Evolutionary conservation across 2,329 filamentous ascomycete species (phyloP).

Genomic region (Fusarium lyarnte): DNA sequence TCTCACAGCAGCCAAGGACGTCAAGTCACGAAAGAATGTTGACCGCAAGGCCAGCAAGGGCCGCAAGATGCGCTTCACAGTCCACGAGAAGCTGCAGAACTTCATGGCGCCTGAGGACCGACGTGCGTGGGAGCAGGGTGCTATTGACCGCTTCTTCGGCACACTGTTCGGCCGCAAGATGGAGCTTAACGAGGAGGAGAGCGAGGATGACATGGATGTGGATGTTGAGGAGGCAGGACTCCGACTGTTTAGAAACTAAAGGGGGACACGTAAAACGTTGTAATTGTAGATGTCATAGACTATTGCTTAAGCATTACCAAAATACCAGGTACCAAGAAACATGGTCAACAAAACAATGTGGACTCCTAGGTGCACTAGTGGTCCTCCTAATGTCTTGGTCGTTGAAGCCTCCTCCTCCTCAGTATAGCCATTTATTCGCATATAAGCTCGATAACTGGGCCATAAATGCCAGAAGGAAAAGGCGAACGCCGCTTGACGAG

Average conservation of each 20-base stretch:
- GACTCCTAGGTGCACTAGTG: constrained; percentile 55
- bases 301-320: constrained; percentile 20
- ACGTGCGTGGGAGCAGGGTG: constrained; percentile 79
- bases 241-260: constrained; percentile 60
- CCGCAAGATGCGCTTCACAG: constrained; percentile 90
- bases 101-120: constrained; percentile 95
- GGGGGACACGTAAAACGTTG: constrained; percentile 10
- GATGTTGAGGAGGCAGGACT: constrained; percentile 64
- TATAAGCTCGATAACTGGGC: constrained; percentile 56
- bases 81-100: constrained; percentile 97
- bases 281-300: constrained; percentile 20
- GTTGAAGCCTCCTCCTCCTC: constrained; percentile 16
- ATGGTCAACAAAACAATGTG: constrained; percentile 52
- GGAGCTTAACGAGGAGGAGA: constrained; percentile 68
- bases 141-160: constrained; percentile 80
- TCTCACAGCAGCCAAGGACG: constrained; percentile 76
- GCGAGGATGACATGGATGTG: constrained; percentile 61
- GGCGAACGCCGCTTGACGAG: constrained; percentile 50
- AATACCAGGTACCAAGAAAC: constrained; percentile 44
- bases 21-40: constrained; percentile 83
- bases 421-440: constrained; percentile 44
- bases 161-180: constrained; percentile 78
- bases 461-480: constrained; percentile 61
- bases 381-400: constrained; percentile 54
- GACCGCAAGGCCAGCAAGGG: constrained; percentile 97